phyloP scores from a whole-genome alignment of 2,329 filamentous ascomycete species.

The Clonostachys byssicola region DNA sequence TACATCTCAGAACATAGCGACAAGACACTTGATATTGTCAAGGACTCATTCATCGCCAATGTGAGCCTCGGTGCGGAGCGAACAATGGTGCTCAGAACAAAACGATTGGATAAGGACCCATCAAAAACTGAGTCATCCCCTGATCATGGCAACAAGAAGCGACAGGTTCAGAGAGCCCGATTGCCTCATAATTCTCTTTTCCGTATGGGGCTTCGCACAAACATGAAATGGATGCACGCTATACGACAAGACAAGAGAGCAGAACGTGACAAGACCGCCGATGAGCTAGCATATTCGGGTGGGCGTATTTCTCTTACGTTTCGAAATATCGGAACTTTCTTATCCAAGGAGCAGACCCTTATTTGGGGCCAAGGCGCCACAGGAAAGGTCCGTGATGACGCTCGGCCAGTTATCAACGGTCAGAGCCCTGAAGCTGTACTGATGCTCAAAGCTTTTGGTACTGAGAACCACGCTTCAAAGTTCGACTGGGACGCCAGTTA shows the following conservation, averaged over 20 bases:
- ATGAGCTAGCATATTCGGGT: constrained; percentile 69
- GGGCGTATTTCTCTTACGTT: constrained; percentile 91
- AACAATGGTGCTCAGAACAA: constrained; percentile 85
- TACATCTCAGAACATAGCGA: constrained; percentile 97
- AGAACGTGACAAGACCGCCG: constrained; percentile 58
- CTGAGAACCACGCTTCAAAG: constrained; percentile 70
- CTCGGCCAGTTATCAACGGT: constrained; percentile 64
- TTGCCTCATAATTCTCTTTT: constrained; percentile 90
- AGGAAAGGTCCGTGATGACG: constrained; percentile 57
- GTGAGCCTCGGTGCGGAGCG: constrained; percentile 89
- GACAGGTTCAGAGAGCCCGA: constrained; percentile 61
- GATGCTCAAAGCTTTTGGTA: constrained; percentile 76
- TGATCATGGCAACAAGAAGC: constrained; percentile 20
- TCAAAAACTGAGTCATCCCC: constrained; percentile 10
- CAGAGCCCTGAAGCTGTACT: constrained; percentile 59
- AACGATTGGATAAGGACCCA: constrained; percentile 50
- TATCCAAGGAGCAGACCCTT: constrained; percentile 54
- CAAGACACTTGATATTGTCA: constrained; percentile 88
- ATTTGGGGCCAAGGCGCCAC: constrained; percentile 95
- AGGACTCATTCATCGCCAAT: constrained; percentile 81
- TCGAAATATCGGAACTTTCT: constrained; percentile 80
- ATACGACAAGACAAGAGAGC: constrained; percentile 83
- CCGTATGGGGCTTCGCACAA: constrained; percentile 75
- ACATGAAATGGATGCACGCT: constrained; percentile 85
- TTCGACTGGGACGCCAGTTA: constrained; percentile 77